A percentile compares a stretch with the other conserved stretches of the same genome.
Evolutionary conservation across 805 yeast species (phyloP).

Genomic region (Ogataea dorogensis): DNA sequence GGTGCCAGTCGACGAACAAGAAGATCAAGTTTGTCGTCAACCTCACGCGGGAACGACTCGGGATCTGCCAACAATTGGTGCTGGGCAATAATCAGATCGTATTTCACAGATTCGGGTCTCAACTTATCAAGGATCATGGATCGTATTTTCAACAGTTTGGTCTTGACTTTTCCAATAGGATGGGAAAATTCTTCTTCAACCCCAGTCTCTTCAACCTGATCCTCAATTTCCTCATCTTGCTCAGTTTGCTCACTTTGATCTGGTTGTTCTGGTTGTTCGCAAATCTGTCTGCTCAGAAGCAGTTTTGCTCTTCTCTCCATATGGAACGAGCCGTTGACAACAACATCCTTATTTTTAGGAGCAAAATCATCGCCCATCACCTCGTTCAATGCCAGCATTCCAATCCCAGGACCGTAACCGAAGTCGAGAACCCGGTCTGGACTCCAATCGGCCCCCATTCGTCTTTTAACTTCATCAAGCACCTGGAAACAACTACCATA

Average conservation of each 20-base stretch:
- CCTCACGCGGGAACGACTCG: constrained; percentile 64
- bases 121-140: constrained; percentile 55
- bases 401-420: constrained; percentile 91
- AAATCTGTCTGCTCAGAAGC: constrained; percentile 65
- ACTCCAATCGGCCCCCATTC: constrained; percentile 53
- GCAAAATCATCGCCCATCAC: constrained; percentile 63
- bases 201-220: constrained; percentile 29
- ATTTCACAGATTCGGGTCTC: constrained; percentile 50
- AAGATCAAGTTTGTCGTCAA: constrained; percentile 63
- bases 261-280: constrained; percentile 47
- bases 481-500: constrained; percentile 70
- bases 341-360: constrained; percentile 67
- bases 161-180: constrained; percentile 54
- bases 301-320: constrained; percentile 83
- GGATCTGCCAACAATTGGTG: constrained; percentile 69
- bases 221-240: constrained; percentile 9
- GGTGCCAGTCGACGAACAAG: constrained; percentile 66
- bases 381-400: constrained; percentile 85
- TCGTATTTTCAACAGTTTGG: constrained; percentile 50
- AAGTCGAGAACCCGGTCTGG: constrained; percentile 74
- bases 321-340: constrained; percentile 62
- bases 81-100: constrained; percentile 80
- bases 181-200: too few relatives aligned
- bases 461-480: constrained; percentile 58
- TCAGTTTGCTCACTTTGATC: constrained; percentile 7